These are phyloP conservation scores for Geoglossum cookeanum DNA, from an alignment of 2,329 filamentous ascomycete genomes.

Conservation along the genomic window DNA sequence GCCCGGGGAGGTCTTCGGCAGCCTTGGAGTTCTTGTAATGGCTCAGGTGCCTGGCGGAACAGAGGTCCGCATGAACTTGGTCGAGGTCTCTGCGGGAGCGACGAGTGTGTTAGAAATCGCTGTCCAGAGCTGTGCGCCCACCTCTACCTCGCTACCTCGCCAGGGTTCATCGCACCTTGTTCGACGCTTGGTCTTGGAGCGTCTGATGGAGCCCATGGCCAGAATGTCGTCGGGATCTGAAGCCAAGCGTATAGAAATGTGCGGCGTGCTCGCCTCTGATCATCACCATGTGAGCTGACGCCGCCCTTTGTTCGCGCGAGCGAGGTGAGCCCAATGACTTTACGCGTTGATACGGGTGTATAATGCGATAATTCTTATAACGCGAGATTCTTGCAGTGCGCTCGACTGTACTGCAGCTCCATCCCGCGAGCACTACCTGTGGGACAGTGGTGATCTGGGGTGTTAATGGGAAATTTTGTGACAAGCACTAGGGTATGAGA, in stretches of 20 bases:
- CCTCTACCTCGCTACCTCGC: not conserved
- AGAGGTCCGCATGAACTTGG: conserved; percentile 71
- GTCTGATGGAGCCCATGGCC: conserved; percentile 45
- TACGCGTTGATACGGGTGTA: too few species aligned
- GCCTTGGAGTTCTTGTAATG: conserved; percentile 64
- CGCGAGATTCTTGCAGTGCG: too few species aligned
- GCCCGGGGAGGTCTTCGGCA: conserved; percentile 67
- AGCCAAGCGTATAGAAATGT: not conserved
- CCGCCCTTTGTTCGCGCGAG: too few species aligned
- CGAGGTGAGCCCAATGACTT: too few species aligned
- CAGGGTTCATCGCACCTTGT: conserved; percentile 33
- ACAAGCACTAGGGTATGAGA: too few species aligned
- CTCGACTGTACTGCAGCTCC: too few species aligned
- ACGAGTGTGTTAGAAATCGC: not conserved
- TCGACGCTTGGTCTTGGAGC: conserved; percentile 55
- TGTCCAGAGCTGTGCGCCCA: not conserved
- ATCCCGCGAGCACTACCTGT: too few species aligned
- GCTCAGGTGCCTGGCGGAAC: conserved; percentile 58
- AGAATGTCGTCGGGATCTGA: not conserved
- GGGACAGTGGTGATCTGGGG: too few species aligned
- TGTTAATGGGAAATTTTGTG: too few species aligned
- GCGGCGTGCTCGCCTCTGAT: too few species aligned
- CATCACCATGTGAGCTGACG: too few species aligned
- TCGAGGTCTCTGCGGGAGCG: conserved; percentile 58
- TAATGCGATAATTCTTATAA: too few species aligned